A percentile compares a stretch with the other conserved stretches of the same genome.
Evolutionary conservation across 1,284 basidiomycete species (phyloP).

Genomic region (Omphalotus olearius): DNA sequence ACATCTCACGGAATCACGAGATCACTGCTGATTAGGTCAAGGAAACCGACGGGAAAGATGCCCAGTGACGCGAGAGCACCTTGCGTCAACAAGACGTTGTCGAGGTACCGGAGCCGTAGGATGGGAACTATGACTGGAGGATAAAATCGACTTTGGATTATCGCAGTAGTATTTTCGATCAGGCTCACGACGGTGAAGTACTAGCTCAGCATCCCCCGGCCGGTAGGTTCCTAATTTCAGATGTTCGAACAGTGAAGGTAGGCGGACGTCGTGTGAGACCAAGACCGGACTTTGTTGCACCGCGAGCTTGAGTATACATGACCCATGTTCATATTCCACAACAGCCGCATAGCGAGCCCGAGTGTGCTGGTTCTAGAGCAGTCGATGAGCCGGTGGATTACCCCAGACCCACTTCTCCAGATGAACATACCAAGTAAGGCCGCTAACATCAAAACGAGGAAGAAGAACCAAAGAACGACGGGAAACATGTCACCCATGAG

Average conservation of each 20-base stretch:
- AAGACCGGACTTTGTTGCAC: slow-evolving; percentile 35
- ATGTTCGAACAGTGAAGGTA: slow-evolving; percentile 65
- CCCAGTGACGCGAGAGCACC: slow-evolving; percentile 30
- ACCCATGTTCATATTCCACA: neutral
- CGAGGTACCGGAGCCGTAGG: slow-evolving; percentile 32
- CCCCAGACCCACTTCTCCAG: slow-evolving; percentile 52
- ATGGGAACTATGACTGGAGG: slow-evolving; percentile 31
- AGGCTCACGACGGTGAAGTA: slow-evolving; percentile 15
- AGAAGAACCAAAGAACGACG: slow-evolving; percentile 46
- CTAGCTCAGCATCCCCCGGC: slow-evolving; percentile 28
- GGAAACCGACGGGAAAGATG: slow-evolving; percentile 32
- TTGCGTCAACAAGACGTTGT: slow-evolving; percentile 33
- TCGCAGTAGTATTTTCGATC: too few species aligned
- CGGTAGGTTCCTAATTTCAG: slow-evolving; percentile 13
- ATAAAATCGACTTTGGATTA: too few species aligned
- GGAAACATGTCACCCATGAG: slow-evolving; percentile 38
- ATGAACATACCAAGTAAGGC: slow-evolving; percentile 28
- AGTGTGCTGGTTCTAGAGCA: slow-evolving; percentile 20
- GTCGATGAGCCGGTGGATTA: slow-evolving; percentile 46
- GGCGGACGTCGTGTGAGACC: slow-evolving; percentile 54
- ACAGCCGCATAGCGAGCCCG: slow-evolving; percentile 22
- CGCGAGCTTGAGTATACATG: slow-evolving; percentile 17
- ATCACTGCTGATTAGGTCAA: slow-evolving; percentile 34
- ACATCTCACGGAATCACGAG: slow-evolving; percentile 32
- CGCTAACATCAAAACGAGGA: slow-evolving; percentile 49